A percentile compares a stretch with the other conserved stretches of the same genome.
Evolutionary conservation across 352 stramenopile species (phyloP).

Genomic region (Globisporangium sylvaticum): DNA sequence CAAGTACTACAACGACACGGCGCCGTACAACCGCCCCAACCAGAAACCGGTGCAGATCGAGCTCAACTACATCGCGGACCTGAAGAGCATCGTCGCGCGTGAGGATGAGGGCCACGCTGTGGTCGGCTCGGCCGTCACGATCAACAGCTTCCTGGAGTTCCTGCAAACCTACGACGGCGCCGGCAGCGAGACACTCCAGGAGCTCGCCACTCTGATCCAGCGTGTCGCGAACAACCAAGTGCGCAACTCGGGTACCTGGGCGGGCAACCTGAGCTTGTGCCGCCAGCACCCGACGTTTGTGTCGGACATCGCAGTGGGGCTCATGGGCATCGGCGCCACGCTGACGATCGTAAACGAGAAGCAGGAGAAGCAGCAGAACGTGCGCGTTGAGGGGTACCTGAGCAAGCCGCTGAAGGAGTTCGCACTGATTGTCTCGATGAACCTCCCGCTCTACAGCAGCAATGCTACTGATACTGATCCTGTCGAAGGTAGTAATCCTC

Average conservation of each 20-base stretch:
- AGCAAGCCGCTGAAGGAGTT: constrained; percentile 18
- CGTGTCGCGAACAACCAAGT: constrained; percentile 64
- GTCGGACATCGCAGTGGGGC: constrained; percentile 58
- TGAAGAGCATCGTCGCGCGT: constrained; percentile 18
- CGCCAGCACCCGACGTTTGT: constrained; percentile 41
- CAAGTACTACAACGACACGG: constrained; percentile 57
- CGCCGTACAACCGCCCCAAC: constrained; percentile 57
- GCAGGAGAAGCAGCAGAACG: constrained; percentile 27
- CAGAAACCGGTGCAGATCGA: constrained; percentile 27
- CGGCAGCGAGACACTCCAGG: constrained; percentile 45
- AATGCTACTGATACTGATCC: constrained; percentile 11
- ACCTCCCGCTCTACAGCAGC: constrained; percentile 34
- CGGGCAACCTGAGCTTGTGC: constrained; percentile 30
- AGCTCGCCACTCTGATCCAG: constrained; percentile 35
- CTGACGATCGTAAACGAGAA: constrained; percentile 72
- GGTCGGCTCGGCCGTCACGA: constrained; percentile 61
- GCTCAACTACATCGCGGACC: constrained; percentile 50
- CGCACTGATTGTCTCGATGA: constrained; percentile 27
- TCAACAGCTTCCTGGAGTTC: constrained; percentile 66
- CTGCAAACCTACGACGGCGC: constrained; percentile 69
- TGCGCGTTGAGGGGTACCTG: constrained; percentile 25
- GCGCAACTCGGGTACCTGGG: constrained; percentile 26
- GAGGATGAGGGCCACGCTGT: constrained; percentile 30
- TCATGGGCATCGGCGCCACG: constrained; percentile 58
- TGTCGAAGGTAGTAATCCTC: neutral